Evolutionary conservation across 495 filamentous ascomycete genomes (phyloP).

Genomic region (Letharia columbiana): DNA sequence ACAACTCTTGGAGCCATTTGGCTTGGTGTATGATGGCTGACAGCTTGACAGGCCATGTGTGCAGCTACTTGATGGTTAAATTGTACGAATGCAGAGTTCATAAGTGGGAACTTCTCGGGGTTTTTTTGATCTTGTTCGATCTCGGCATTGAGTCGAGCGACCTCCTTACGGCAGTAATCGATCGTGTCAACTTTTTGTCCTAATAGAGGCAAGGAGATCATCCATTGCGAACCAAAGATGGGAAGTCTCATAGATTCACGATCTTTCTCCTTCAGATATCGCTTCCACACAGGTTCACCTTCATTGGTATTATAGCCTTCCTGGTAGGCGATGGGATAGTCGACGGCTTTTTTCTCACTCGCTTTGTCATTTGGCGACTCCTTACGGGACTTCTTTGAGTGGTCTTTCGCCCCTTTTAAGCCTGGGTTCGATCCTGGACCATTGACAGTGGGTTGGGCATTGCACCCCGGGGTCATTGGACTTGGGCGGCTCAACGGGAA

Average conservation of each 20-base stretch:
- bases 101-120: constrained; percentile 79
- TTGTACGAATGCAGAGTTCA: constrained; percentile 98
- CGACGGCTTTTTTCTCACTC: constrained; percentile 33
- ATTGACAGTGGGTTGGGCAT: constrained; percentile 22
- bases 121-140: constrained; percentile 86
- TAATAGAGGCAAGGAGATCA: constrained; percentile 69
- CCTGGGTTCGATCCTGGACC: constrained; percentile 18
- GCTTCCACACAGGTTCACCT: constrained; percentile 69
- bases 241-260: constrained; percentile 81
- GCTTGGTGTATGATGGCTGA: constrained; percentile 85
- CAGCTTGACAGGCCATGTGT: constrained; percentile 93
- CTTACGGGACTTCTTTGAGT: constrained; percentile 14
- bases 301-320: constrained; percentile 53
- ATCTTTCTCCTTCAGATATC: constrained; percentile 70
- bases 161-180: constrained; percentile 77
- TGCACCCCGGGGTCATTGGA: constrained; percentile 20
- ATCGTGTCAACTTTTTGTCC: constrained; percentile 94
- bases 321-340: constrained; percentile 67
- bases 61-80: constrained; percentile 97
- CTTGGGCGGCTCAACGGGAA: constrained; percentile 31
- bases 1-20: constrained; percentile 90
- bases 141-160: constrained; percentile 84
- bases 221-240: constrained; percentile 69
- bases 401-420: constrained; percentile 14
- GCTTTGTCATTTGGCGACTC: constrained; percentile 28